These are phyloP conservation scores for Wickerhamomyces chambardii DNA, from an alignment of 805 yeast genomes.

Conservation along the genomic window DNA sequence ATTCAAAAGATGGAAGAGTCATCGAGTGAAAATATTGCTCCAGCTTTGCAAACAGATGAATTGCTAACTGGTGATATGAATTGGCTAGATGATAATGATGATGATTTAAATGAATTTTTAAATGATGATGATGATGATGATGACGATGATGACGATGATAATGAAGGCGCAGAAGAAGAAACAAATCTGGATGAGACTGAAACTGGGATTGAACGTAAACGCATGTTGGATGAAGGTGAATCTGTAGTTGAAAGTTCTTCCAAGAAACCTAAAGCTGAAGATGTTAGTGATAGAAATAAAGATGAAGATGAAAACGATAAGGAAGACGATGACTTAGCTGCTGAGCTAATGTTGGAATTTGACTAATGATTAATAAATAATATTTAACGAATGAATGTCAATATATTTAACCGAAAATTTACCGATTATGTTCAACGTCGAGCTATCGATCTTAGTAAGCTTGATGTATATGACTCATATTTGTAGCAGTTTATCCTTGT, in stretches of 20 bases:
- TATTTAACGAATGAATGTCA: too few relatives aligned
- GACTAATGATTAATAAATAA: not conserved
- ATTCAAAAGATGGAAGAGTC: constrained; percentile 21
- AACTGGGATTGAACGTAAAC: constrained; percentile 7
- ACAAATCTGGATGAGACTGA: constrained; percentile 2
- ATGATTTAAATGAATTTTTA: constrained; percentile 42
- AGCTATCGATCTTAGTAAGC: too few relatives aligned
- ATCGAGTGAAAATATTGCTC: constrained; percentile 20
- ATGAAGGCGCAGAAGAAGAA: constrained; percentile 13
- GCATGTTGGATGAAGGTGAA: constrained; percentile 3
- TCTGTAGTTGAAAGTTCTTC: constrained; percentile 4
- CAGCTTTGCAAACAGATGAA: constrained; percentile 24
- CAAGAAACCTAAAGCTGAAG: constrained; percentile 1
- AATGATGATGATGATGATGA: constrained; percentile 17
- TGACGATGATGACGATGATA: constrained; percentile 13
- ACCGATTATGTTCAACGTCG: too few relatives aligned
- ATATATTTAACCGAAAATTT: too few relatives aligned
- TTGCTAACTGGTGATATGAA: constrained; percentile 20
- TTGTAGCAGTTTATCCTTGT: too few relatives aligned
- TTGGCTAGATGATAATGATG: constrained; percentile 29
- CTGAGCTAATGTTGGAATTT: constrained; percentile 19
- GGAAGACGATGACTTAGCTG: constrained; percentile 21
- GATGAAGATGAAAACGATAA: constrained; percentile 12
- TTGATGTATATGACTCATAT: too few relatives aligned
- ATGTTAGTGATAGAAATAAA: constrained; percentile 1